These are phyloP conservation scores for Eucalyptus tenuipes DNA, from an alignment of 345 rosid genomes.

Conservation along the genomic window DNA sequence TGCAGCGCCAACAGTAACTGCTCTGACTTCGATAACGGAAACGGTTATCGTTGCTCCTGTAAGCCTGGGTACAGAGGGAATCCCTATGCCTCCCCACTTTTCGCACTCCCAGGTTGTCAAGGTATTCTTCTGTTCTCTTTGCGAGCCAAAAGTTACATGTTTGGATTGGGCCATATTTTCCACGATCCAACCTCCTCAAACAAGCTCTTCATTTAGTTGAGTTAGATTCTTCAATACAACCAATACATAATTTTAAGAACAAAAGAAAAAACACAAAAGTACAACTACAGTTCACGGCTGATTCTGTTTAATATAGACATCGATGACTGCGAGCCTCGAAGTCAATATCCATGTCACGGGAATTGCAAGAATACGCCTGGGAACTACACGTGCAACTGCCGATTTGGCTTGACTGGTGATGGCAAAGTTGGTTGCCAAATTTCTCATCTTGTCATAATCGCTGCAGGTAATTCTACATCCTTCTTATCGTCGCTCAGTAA, in stretches of 20 bases:
- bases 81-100: neutral
- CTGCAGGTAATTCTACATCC: neutral
- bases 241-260: no score
- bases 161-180: no score
- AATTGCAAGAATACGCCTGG: neutral
- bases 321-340: neutral
- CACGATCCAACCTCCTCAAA: neutral
- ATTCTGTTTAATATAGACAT: neutral
- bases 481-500: neutral
- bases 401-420: neutral
- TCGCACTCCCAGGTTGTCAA: neutral
- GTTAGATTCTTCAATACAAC: fast-evolving
- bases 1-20: fast-evolving
- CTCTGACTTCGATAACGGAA: fast-evolving
- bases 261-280: no score
- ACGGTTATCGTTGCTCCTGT: neutral
- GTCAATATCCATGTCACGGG: neutral
- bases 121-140: neutral
- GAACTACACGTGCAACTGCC: neutral
- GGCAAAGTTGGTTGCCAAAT: neutral
- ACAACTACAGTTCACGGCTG: fast-evolving
- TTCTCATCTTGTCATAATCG: neutral
- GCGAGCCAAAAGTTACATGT: no score
- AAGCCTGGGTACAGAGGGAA: neutral
- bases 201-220: neutral